Conservation (phyloP, 306 rosid species). For the Prunus mongolica region DNA sequence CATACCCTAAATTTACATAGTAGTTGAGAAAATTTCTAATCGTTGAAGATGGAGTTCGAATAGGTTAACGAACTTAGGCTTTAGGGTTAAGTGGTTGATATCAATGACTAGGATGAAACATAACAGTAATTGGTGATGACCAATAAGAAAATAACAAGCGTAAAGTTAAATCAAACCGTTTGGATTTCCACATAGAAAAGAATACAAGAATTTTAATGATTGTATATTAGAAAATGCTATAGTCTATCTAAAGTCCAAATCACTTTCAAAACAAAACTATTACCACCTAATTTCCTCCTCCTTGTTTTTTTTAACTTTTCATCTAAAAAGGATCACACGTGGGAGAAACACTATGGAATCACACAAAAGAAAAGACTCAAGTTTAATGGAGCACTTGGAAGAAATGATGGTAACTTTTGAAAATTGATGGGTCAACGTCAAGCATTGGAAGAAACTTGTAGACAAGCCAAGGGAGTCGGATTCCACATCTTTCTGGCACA, state of each 20-base stretch:
- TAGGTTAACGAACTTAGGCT: too few species aligned
- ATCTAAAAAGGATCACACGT: background rate
- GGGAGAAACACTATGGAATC: conserved; percentile 1
- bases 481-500: conserved; percentile 1
- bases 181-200: background rate
- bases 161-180: too few species aligned
- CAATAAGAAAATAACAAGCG: too few species aligned
- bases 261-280: background rate
- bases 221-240: background rate
- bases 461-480: background rate
- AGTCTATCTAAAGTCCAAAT: background rate
- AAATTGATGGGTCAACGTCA: conserved; percentile 12
- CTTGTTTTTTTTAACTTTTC: background rate
- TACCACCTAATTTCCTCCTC: too few species aligned
- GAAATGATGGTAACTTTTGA: background rate
- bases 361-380: background rate
- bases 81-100: too few species aligned
- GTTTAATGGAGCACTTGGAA: conserved; percentile 9
- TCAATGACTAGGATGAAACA: too few species aligned
- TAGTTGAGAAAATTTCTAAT: too few species aligned
- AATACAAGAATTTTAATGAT: background rate
- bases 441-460: background rate
- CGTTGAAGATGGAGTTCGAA: too few species aligned
- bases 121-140: too few species aligned
- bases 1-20: too few species aligned